phyloP scores from a whole-genome alignment of 257 asterid genomes.

The Cynanchum wilfordii region DNA sequence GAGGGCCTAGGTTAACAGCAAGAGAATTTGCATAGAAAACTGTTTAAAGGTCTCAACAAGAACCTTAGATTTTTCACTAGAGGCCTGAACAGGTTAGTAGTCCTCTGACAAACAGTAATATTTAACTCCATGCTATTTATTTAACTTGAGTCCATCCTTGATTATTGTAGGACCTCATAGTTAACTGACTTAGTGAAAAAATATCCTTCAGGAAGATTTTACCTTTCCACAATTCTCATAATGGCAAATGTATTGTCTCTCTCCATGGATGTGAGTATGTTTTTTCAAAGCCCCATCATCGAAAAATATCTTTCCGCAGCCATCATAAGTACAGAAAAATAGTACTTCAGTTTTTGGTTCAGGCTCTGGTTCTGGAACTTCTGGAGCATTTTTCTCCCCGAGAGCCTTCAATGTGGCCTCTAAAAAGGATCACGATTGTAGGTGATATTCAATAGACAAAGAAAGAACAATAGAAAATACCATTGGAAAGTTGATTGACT shows the following conservation, averaged over 20 bases:
- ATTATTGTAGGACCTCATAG: background rate
- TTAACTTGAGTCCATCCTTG: background rate
- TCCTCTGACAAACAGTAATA: background rate
- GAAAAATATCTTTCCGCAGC: conserved; percentile 92
- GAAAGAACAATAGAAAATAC: background rate
- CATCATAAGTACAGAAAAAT: conserved; percentile 88
- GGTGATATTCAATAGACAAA: background rate
- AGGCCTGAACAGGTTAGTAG: background rate
- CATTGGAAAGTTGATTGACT: background rate
- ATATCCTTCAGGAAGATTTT: background rate
- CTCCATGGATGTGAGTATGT: conserved; percentile 97
- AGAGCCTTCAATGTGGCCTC: conserved; percentile 58
- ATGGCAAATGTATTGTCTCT: conserved; percentile 88
- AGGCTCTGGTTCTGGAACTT: conserved; percentile 63
- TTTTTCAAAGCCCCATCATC: conserved; percentile 94
- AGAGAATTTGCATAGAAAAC: background rate
- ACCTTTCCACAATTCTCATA: conserved; percentile 86
- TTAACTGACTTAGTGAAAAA: background rate
- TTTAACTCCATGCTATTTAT: background rate
- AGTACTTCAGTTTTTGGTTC: conserved; percentile 93
- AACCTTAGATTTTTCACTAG: background rate
- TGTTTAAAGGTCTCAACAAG: background rate
- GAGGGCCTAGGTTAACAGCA: background rate
- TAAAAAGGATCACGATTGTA: conserved; percentile 20
- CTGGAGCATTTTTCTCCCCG: conserved; percentile 57